A percentile compares a stretch with the other conserved stretches of the same genome.
Evolutionary conservation across 2,329 filamentous ascomycete genomes (phyloP).

Genomic region (Didymella lethalis): DNA sequence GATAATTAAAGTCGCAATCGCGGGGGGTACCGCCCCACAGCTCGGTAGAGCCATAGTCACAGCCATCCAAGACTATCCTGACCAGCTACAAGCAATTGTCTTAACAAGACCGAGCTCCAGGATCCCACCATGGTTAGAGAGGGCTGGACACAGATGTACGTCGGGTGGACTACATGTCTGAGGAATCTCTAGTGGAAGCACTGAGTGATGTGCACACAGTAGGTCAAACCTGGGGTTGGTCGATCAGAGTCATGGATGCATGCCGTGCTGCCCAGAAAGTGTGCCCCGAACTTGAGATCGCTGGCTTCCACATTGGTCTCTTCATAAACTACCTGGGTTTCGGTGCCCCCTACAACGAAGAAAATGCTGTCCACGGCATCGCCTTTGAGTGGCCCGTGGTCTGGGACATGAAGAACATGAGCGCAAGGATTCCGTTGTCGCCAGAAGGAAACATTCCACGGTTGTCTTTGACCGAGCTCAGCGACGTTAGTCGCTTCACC

Average conservation of each 20-base stretch:
- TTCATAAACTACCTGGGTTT: neutral
- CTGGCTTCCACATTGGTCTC: neutral
- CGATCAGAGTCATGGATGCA: neutral
- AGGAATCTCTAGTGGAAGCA: neutral
- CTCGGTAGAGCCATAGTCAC: neutral
- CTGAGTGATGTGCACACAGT: neutral
- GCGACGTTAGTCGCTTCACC: neutral
- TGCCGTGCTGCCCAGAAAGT: neutral
- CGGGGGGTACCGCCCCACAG: neutral
- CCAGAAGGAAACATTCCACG: neutral
- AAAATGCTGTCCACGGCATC: neutral
- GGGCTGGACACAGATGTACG: neutral
- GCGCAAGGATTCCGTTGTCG: neutral
- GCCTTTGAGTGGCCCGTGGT: neutral
- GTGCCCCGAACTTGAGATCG: neutral
- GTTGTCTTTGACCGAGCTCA: neutral
- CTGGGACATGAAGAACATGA: neutral
- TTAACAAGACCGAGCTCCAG: neutral
- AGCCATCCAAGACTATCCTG: neutral
- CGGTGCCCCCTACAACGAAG: neutral
- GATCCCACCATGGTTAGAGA: neutral
- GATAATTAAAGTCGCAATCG: neutral
- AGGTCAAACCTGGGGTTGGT: neutral
- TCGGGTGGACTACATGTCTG: neutral
- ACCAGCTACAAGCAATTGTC: neutral